Evolutionary conservation across 331 rosid species (phyloP).

Genomic region (Malus hybrid): DNA sequence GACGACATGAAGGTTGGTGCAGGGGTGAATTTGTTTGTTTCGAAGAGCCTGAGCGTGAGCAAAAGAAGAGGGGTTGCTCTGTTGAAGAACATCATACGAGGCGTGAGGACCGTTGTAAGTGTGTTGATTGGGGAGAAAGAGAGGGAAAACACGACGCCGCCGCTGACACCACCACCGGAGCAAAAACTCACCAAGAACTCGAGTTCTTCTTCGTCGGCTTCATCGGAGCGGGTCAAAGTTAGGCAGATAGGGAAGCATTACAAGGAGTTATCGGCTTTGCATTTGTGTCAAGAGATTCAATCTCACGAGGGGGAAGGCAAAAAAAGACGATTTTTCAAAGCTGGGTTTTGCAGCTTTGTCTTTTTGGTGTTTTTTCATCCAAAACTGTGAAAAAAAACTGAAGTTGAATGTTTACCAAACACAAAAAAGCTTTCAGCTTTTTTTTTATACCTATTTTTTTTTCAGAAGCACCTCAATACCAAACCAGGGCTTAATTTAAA

Average conservation of each 20-base stretch:
- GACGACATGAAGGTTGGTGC: constrained; percentile 24
- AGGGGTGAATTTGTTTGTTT: constrained; percentile 17
- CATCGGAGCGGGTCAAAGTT: constrained; percentile 63
- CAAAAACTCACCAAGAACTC: constrained; percentile 25
- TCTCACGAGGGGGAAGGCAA: constrained; percentile 57
- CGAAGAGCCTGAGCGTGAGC: constrained; percentile 62
- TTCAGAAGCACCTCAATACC: too few species aligned
- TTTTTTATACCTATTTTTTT: too few species aligned
- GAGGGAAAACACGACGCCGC: constrained; percentile 12
- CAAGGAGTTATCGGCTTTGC: constrained; percentile 79
- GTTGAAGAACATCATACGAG: constrained; percentile 56
- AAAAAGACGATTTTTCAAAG: too few species aligned
- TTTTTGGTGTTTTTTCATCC: too few species aligned
- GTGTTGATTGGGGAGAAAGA: constrained; percentile 52
- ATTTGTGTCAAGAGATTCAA: constrained; percentile 69
- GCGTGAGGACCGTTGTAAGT: constrained; percentile 46
- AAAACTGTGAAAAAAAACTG: too few species aligned
- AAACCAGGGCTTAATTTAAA: too few species aligned
- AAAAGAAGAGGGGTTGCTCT: constrained; percentile 65
- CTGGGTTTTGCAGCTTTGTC: too few species aligned
- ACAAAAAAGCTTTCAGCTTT: too few species aligned
- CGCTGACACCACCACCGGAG: background rate
- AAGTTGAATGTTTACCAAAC: too few species aligned
- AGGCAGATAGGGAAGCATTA: constrained; percentile 57
- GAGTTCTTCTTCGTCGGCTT: background rate